These are phyloP conservation scores for Paxillus rubicundulus DNA, from an alignment of 768 basidiomycete species.

Conservation along the genomic window DNA sequence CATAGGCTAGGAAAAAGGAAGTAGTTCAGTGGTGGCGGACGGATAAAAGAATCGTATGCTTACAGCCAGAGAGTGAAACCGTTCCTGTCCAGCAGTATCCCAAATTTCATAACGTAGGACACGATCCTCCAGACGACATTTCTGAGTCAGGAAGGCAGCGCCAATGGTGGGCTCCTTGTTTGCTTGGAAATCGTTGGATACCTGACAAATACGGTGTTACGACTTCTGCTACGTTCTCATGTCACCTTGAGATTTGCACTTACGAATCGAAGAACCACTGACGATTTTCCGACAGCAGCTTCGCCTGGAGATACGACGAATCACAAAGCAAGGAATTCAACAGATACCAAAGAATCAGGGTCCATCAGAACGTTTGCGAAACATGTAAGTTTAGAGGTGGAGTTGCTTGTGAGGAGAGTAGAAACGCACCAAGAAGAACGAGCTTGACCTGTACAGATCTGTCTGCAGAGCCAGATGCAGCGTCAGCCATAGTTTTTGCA, in stretches of 20 bases:
- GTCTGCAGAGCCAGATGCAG: conserved; percentile 71
- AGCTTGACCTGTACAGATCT: conserved; percentile 98
- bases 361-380: not conserved
- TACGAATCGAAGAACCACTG: conserved; percentile 96
- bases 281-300: conserved; percentile 98
- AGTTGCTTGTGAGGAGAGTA: not conserved
- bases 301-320: conserved; percentile 60
- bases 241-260: conserved; percentile 30
- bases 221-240: conserved; percentile 1
- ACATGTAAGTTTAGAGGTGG: not conserved
- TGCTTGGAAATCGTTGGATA: conserved; percentile 96
- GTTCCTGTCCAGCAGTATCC: conserved; percentile 95
- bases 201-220: conserved; percentile 41
- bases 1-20: conserved; percentile 68
- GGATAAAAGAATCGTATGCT: conserved; percentile 30
- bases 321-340: not conserved
- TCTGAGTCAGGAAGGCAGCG: conserved; percentile 93
- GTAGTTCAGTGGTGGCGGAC: not conserved
- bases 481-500: conserved; percentile 58
- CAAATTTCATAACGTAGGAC: conserved; percentile 94
- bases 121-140: conserved; percentile 92
- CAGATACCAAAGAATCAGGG: not conserved
- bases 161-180: conserved; percentile 99
- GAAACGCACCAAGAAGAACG: conserved; percentile 79
- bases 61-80: conserved; percentile 95